Evolutionary conservation across 345 rosid genomes (phyloP).

Genomic region (Syzygium grande): DNA sequence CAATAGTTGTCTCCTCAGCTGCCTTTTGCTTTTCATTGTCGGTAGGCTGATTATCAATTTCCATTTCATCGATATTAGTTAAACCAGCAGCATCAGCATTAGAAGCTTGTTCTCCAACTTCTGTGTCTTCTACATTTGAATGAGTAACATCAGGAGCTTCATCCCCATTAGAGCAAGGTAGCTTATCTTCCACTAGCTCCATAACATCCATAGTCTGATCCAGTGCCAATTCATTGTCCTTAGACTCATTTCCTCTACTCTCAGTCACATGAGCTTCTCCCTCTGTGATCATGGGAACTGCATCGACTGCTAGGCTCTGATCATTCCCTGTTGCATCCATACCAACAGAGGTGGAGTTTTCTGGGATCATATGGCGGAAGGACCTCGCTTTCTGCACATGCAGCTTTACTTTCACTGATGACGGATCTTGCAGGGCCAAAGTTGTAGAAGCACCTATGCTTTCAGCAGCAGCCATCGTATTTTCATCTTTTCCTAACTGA

Average conservation of each 20-base stretch:
- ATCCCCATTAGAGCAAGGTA: background rate
- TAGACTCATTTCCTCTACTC: background rate
- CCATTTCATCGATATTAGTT: constrained; percentile 26
- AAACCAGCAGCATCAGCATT: constrained; percentile 17
- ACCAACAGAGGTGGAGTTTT: background rate
- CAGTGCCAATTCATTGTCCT: background rate
- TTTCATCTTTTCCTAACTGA: background rate
- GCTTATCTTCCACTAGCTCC: background rate
- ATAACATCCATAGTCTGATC: background rate
- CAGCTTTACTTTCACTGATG: background rate
- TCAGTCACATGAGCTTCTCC: background rate
- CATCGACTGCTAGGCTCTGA: background rate
- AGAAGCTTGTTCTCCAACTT: constrained; percentile 8
- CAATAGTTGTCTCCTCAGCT: constrained; percentile 9
- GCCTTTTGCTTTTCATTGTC: constrained; percentile 2
- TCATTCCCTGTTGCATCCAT: background rate
- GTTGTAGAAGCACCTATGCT: background rate
- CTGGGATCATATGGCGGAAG: background rate
- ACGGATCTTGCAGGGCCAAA: background rate
- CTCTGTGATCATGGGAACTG: background rate
- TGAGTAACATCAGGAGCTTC: background rate
- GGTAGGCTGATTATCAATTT: constrained; percentile 23
- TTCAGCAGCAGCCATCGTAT: background rate
- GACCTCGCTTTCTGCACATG: background rate
- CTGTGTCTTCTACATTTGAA: background rate